Evolutionary conservation across 495 filamentous ascomycete genomes (phyloP), one percentile per base, ranked within the genome.

Genomic region (Opeltia flavorubescens): DNA sequence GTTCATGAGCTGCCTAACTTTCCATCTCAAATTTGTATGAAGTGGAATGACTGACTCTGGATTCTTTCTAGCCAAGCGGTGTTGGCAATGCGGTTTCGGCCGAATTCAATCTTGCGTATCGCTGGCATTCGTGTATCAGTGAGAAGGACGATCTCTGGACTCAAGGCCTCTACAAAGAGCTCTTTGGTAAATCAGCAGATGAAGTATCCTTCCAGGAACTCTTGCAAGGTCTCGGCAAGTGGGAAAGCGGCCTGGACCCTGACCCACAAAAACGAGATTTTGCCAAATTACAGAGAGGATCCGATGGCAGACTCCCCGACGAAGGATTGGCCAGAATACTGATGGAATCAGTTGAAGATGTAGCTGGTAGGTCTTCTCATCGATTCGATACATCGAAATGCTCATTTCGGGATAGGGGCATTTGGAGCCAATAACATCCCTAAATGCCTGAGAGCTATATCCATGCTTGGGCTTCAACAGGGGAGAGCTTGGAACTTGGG

Each of bases 71-170:
- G 24, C 73, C 74, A 18, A 64, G 76, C 24, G 86, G 83, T 40
- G 64, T 74, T 2, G 81, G 81, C 43, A 84, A 83, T 62, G 77
- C 81, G 52, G 80, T 81, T 43, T 79, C 77, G 12, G 72, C 77
- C 12, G 81, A 85, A 58, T 85, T 84, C 62, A 83, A 83, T 55
- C 60, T 85, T 26, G 74, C 81, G 27, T 85, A 85, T 53, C 74
- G 80, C 39, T 85, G 81, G 75, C 80, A 85, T 60, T 77, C 80
- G 12, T 65, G 73, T 20, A 69, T 81, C 25, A 78, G 76, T 34
- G 62, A 72, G 29, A 65, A 67, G 4, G 81, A 85, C 52, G 79
- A 79, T 54, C 67, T 73, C 54, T 84, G 79, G 78, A 82, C 77
- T 15, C 65, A 77, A 51, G 55, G 73, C 8, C 58, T 82, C 18